Conservation (phyloP, 2,329 filamentous ascomycete genomes). For the Aspergillus unguis region DNA sequence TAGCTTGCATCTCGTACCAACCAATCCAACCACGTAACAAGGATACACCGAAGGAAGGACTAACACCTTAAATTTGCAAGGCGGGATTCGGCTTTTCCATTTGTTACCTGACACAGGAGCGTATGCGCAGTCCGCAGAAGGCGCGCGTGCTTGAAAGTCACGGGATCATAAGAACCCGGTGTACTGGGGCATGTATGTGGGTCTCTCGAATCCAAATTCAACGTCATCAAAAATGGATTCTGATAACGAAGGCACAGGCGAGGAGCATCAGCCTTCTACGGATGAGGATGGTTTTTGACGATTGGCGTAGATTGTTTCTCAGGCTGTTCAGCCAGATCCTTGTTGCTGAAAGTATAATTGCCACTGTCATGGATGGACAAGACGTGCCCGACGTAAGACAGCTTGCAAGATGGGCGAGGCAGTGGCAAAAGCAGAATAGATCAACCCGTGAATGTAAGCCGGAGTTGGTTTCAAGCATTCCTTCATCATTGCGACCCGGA, state of each 20-base stretch:
- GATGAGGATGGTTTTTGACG: conserved; percentile 15
- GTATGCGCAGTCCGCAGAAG: conserved; percentile 32
- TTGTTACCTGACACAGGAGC: conserved; percentile 28
- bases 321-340: conserved; percentile 25
- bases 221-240: conserved; percentile 28
- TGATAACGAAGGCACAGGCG: background rate
- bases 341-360: conserved; percentile 23
- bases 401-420: conserved; percentile 22
- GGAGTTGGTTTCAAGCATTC: conserved; percentile 14
- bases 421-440: conserved; percentile 27
- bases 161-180: conserved; percentile 38
- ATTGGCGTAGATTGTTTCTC: conserved; percentile 22
- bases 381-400: conserved; percentile 24
- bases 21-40: conserved; percentile 26
- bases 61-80: conserved; percentile 26
- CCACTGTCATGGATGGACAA: conserved; percentile 21
- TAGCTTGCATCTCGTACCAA: conserved; percentile 20
- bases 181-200: conserved; percentile 36
- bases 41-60: conserved; percentile 18
- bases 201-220: conserved; percentile 39
- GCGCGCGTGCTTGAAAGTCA: conserved; percentile 36
- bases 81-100: conserved; percentile 26
- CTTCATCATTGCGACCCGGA: conserved; percentile 20
- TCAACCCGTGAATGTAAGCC: conserved; percentile 19
- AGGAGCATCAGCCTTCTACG: background rate